Percentiles rank a stretch among this genome's conserved stretches.
Evolutionary conservation across 495 filamentous ascomycete genomes (phyloP).

Genomic region (Neurospora sp.): DNA sequence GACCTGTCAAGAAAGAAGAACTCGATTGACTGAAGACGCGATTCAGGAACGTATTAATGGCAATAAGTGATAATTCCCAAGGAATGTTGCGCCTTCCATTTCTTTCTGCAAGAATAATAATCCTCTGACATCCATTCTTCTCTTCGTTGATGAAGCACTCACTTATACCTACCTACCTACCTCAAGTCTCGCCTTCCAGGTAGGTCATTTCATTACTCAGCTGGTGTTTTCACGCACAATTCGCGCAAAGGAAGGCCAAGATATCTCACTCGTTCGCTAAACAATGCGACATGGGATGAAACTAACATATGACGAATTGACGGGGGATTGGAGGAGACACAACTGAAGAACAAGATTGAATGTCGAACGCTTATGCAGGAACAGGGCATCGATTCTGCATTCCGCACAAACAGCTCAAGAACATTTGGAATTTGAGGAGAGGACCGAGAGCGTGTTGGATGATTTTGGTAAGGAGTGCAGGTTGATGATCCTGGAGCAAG

Average conservation of each 20-base stretch:
- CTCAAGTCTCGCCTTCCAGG: background rate
- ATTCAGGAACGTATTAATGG: background rate
- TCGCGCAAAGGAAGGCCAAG: constrained; percentile 9
- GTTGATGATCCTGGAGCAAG: no score
- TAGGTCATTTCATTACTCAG: constrained; percentile 7
- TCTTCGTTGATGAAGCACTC: background rate
- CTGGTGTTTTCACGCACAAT: constrained; percentile 20
- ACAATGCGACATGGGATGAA: background rate
- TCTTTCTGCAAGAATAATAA: background rate
- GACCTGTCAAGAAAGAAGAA: no score
- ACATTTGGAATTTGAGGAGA: background rate
- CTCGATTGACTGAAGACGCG: background rate
- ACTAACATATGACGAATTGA: background rate
- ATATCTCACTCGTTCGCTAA: background rate
- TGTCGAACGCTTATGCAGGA: background rate
- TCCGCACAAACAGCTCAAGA: background rate
- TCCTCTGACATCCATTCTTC: background rate
- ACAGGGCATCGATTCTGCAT: background rate
- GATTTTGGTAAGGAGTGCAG: no score
- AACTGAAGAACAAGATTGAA: background rate
- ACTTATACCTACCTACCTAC: background rate
- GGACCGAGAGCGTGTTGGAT: background rate
- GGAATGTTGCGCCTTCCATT: background rate
- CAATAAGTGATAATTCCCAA: background rate
- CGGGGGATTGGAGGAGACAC: background rate